Base-by-base conservation (phyloP, 768 basidiomycete genomes). In the Lepiota venenata region DNA sequence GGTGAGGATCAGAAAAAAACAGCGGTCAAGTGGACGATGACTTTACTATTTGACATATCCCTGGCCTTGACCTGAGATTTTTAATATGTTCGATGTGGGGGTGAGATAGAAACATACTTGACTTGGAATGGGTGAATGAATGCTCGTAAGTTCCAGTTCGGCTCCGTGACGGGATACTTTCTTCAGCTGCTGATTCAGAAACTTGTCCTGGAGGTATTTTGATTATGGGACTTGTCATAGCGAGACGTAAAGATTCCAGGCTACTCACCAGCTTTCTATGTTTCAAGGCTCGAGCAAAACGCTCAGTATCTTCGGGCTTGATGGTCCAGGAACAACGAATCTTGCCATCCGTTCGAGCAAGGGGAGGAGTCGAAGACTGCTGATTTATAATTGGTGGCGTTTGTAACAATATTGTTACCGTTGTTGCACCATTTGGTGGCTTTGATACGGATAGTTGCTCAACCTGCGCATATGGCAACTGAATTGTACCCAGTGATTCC, bases 401-500 rank as follows among this genome's bases (percentile, higher is more conserved):
- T 4, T 65, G 64, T 45, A 76, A 59, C 27, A 61, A 47, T 20
- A 74, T 54, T 39, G 55, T 67, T 46, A 80, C 65, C 21, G 61
- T 52, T 16, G 64, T 61, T 15, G 66, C 65, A 3, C 39, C 61
- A 51, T 59, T 63, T 32, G 40, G 58, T 52, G 54, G 65, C n/a
- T 36, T 42, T 20, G 63, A 63, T 43, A 68, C 58, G 21, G 58
- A 60, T 11, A 68, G 48, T 6, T 45, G 55, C 29, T 61, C 54
- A 18, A 79, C 56, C 16, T 63, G 67, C 0, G 62, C 37, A 62
- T 78, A 84, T 3, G 69, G 66, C 2, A 81, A 65, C 48, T 74
- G 71, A 18, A 85, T 65, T 3, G 80, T 81, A 38, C 85, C 84
- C 41, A 78, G 72, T 41, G 68, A 62, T 54, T 78, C 80, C 15